phyloP scores from a whole-genome alignment of 2,329 filamentous ascomycete genomes.

The Sclerotinia spermophila region DNA sequence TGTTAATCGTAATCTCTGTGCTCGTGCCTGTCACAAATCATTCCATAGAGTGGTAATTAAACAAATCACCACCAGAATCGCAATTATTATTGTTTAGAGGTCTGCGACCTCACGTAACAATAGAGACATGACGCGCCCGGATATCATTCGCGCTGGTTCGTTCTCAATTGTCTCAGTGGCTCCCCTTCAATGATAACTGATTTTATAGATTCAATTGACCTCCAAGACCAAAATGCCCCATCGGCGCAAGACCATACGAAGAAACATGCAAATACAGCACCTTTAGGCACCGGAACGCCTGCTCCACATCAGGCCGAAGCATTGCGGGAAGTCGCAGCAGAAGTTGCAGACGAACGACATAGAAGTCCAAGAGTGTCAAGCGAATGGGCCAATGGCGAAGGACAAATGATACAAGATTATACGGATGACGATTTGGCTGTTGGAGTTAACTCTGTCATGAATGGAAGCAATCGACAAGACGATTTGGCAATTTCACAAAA shows the following conservation, averaged over 20 bases:
- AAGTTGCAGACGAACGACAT: conserved; percentile 68
- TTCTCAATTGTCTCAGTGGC: conserved; percentile 17
- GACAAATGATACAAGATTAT: conserved; percentile 36
- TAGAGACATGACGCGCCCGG: conserved; percentile 49
- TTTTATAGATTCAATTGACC: conserved; percentile 80
- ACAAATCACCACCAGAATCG: not conserved
- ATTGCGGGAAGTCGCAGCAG: conserved; percentile 74
- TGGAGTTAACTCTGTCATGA: conserved; percentile 42
- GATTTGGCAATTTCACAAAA: conserved; percentile 59
- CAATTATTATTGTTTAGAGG: conserved; percentile 11
- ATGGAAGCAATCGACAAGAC: conserved; percentile 48
- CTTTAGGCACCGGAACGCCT: conserved; percentile 45
- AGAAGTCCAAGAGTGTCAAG: conserved; percentile 60
- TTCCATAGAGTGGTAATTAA: conserved; percentile 10
- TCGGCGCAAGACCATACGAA: conserved; percentile 78
- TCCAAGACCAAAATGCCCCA: conserved; percentile 78
- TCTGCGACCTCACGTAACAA: conserved; percentile 2
- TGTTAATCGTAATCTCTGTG: conserved; percentile 19
- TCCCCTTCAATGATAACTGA: conserved; percentile 22
- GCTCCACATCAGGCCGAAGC: conserved; percentile 77
- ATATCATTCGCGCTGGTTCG: conserved; percentile 54
- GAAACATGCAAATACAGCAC: conserved; percentile 49
- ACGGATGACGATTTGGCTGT: conserved; percentile 44
- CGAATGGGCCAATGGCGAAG: conserved; percentile 43
- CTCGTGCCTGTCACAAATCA: conserved; percentile 14